Evolutionary conservation across 306 rosid genomes (phyloP), one percentile per base, ranked within the genome.

Genomic region (Ammopiptanthus mongolicus): DNA sequence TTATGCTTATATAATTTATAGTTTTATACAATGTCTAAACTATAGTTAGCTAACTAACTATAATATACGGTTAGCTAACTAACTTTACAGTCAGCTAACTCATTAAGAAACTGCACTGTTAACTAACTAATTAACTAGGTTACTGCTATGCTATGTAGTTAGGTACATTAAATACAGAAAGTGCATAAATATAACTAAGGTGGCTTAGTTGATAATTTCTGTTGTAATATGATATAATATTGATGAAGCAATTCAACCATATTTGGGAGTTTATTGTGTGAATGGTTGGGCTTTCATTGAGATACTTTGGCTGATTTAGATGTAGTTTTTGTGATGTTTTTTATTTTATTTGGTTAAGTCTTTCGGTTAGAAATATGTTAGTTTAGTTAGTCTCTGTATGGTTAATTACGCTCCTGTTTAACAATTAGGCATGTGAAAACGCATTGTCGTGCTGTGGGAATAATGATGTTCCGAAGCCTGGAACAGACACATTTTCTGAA

Each of bases 391-490:
- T 77, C 9, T 61, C 10, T 22, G 33, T 21, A 15, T 81, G 73
- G 66, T 59, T 59, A 78, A 73, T 70, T 28, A 23, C 18, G 71
- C 73, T 46, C 18, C 21, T 44, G 28, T 33, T 71, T 76, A 77
- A 58, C n/a, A 28, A 83, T 67, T 64, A 88, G 97, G 97, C 96
- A 65, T 86, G 94, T 86, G 96, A 91, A 79, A 77, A 82, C 60
- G 91, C 90, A 11, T 79, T 84, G 75, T 65, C 55, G 25, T 70
- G 85, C 82, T 60, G 83, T 46, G 78, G 71, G 56, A 86, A 64
- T 78, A 70, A 72, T 51, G 90, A 71, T 80, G 60, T 63, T 63
- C 55, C 53, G 74, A 77, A 86, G 53, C 65, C 58, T 41, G 83
- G 77, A 80, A 61, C 74, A 47, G 77, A 66, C 19, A 25, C 57